A percentile compares a stretch with the other conserved stretches of the same genome.
Evolutionary conservation across 1,139 yeast genomes (phyloP).

Genomic region (Yamadazyma pseudoaaseri): DNA sequence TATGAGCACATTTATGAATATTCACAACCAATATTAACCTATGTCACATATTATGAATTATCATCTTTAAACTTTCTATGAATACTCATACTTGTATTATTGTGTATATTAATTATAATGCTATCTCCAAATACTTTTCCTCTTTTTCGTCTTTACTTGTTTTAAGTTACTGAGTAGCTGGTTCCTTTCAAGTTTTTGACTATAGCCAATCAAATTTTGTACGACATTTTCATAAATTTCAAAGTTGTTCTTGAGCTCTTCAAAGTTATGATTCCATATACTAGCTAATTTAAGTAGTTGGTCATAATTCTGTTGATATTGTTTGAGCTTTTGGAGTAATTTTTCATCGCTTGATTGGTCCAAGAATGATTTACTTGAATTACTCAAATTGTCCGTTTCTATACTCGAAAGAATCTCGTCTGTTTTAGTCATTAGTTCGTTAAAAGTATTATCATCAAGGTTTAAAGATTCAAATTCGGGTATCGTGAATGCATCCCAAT

Average conservation of each 20-base stretch:
- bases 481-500: slow-evolving; percentile 30
- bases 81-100: slow-evolving; percentile 1
- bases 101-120: slow-evolving; percentile 2
- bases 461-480: slow-evolving; percentile 26
- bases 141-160: slow-evolving; percentile 21
- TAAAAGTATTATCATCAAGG: slow-evolving; percentile 20
- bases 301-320: slow-evolving; percentile 26
- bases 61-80: not conserved
- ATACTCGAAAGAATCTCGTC: slow-evolving; percentile 26
- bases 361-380: slow-evolving; percentile 30
- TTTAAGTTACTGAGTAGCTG: slow-evolving; percentile 43
- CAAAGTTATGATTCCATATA: slow-evolving; percentile 48
- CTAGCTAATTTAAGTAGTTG: slow-evolving; percentile 37
- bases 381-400: slow-evolving; percentile 37
- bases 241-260: slow-evolving; percentile 49
- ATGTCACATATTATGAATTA: not conserved
- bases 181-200: slow-evolving; percentile 55
- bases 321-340: slow-evolving; percentile 23
- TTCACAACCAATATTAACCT: slow-evolving; percentile 5
- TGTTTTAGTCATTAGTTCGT: slow-evolving; percentile 21
- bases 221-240: slow-evolving; percentile 69
- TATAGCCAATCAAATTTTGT: slow-evolving; percentile 68
- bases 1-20: slow-evolving; percentile 29
- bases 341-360: slow-evolving; percentile 12
- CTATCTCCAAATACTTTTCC: slow-evolving; percentile 16